These are phyloP conservation scores for Irpex sp. DNA, from an alignment of 1,284 basidiomycete species.

Conservation along the genomic window DNA sequence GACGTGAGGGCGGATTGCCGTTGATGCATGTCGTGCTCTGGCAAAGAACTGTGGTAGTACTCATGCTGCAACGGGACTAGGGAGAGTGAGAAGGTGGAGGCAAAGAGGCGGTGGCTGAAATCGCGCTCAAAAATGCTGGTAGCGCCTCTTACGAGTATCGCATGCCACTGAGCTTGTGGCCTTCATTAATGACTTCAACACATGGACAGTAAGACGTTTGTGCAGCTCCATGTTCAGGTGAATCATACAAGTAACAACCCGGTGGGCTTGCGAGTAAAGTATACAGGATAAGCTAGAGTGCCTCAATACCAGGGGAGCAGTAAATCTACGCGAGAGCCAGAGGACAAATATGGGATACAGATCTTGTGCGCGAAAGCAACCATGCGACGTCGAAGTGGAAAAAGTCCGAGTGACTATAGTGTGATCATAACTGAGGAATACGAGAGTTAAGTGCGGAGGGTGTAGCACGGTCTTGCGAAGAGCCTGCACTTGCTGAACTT, in stretches of 20 bases:
- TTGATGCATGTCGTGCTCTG: slow-evolving; percentile 71
- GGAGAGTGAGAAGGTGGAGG: not conserved
- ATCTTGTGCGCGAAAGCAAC: not conserved
- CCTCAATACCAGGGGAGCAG: not conserved
- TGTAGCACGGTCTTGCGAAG: slow-evolving; percentile 42
- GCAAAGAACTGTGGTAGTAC: slow-evolving; percentile 40
- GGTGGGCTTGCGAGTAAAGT: not conserved
- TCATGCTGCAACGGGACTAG: not conserved
- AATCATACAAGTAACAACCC: not conserved
- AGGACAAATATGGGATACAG: not conserved
- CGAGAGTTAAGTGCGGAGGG: slow-evolving; percentile 19
- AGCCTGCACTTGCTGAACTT: slow-evolving; percentile 61
- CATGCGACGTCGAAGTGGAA: not conserved
- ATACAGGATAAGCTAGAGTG: not conserved
- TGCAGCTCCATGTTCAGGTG: not conserved
- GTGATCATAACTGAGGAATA: slow-evolving; percentile 14
- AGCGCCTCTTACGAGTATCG: not conserved
- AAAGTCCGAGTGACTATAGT: not conserved
- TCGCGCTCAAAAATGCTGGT: not conserved
- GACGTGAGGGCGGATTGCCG: slow-evolving; percentile 68
- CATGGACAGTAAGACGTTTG: not conserved
- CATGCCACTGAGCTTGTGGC: not conserved
- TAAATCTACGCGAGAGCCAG: not conserved
- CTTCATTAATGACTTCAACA: not conserved
- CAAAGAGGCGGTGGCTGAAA: not conserved